phyloP scores from a whole-genome alignment of 306 rosid genomes.

The Cicer judaicum region DNA sequence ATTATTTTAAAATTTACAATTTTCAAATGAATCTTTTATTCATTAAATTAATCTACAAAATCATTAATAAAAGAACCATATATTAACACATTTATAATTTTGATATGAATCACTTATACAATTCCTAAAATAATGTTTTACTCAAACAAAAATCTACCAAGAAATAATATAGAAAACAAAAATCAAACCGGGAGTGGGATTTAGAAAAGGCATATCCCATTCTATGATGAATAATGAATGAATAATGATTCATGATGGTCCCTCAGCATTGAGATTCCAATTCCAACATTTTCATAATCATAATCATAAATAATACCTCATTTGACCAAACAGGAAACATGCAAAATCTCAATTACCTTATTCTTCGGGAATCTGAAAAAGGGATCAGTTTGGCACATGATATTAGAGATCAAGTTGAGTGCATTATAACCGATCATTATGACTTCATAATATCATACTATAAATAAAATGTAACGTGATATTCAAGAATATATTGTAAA shows the following conservation, averaged over 20 bases:
- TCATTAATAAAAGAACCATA: too few species aligned
- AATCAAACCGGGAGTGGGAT: too few species aligned
- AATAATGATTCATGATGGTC: neutral
- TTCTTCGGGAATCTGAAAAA: slow-evolving; percentile 13
- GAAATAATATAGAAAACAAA: too few species aligned
- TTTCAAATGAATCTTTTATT: too few species aligned
- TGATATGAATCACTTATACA: too few species aligned
- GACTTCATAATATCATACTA: neutral
- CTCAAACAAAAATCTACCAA: too few species aligned
- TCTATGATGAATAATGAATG: neutral
- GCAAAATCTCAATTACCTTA: slow-evolving; percentile 24
- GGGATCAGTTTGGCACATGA: slow-evolving; percentile 15
- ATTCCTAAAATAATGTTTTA: too few species aligned
- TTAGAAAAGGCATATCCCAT: too few species aligned
- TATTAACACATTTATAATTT: too few species aligned
- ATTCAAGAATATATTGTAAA: slow-evolving; percentile 24
- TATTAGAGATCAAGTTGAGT: neutral
- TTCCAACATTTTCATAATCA: neutral
- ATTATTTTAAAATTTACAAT: too few species aligned
- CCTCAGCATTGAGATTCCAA: slow-evolving; percentile 18
- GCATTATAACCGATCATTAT: neutral
- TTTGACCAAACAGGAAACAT: slow-evolving; percentile 6
- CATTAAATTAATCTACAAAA: too few species aligned
- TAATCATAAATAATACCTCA: neutral
- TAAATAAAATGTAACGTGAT: neutral